These are phyloP conservation scores for Coprinopsis marcescibilis DNA, from an alignment of 768 basidiomycete genomes.

Conservation along the genomic window DNA sequence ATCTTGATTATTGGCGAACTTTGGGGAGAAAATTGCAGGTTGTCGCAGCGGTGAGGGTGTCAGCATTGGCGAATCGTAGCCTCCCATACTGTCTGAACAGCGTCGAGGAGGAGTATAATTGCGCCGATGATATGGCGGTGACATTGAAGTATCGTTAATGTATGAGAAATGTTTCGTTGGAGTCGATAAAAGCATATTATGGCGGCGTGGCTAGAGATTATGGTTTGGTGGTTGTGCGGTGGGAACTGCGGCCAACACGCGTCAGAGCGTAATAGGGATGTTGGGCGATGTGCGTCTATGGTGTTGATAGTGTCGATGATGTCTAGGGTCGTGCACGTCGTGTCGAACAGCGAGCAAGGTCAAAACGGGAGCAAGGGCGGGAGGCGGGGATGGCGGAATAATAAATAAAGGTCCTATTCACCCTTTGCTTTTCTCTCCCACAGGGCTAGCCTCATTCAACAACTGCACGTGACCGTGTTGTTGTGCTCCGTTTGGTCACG, in stretches of 20 bases:
- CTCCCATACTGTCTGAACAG: constrained; percentile 20
- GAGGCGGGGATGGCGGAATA: constrained; percentile 14
- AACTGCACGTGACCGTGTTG: constrained; percentile 40
- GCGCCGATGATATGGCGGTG: constrained; percentile 28
- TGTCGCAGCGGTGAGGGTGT: constrained; percentile 59
- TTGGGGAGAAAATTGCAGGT: constrained; percentile 32
- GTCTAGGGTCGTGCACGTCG: constrained; percentile 21
- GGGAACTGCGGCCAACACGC: constrained; percentile 11
- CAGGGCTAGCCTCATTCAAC: constrained; percentile 32
- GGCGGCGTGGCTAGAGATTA: constrained; percentile 20
- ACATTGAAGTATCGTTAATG: constrained; percentile 25
- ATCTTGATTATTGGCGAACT: constrained; percentile 24
- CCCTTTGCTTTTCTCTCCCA: constrained; percentile 32
- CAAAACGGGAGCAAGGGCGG: constrained; percentile 9
- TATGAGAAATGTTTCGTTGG: constrained; percentile 35
- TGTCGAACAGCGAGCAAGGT: constrained; percentile 19
- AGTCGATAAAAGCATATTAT: constrained; percentile 40
- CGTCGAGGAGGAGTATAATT: constrained; percentile 32
- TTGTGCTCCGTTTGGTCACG: constrained; percentile 8
- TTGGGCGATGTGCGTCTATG: constrained; percentile 5
- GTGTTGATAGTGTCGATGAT: constrained; percentile 8
- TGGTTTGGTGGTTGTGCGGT: constrained; percentile 18
- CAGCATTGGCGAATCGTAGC: constrained; percentile 54
- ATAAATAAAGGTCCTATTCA: constrained; percentile 22
- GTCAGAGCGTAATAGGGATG: constrained; percentile 9